A percentile compares a stretch with the other conserved stretches of the same genome.
phyloP scores from a whole-genome alignment of 73 alveolate genomes.

The Paramecium caudatum region DNA sequence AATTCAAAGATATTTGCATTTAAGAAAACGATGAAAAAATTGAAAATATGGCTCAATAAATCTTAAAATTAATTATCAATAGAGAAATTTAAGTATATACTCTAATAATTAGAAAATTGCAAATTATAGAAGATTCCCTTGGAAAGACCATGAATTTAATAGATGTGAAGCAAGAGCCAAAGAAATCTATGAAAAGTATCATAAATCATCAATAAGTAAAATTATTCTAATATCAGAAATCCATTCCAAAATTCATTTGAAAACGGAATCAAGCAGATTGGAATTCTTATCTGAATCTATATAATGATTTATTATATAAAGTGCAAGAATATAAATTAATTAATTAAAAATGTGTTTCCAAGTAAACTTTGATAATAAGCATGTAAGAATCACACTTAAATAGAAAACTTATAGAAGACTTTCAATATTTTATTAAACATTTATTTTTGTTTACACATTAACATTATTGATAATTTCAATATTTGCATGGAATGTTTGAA shows the following conservation, averaged over 20 bases:
- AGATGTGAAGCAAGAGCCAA: conserved; percentile 59
- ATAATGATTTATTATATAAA: too few species aligned
- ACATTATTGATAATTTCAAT: conserved; percentile 32
- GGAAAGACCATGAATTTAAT: conserved; percentile 50
- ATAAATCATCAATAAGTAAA: not conserved
- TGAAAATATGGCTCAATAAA: conserved; percentile 36
- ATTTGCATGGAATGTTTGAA: conserved; percentile 32
- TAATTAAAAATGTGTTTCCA: conserved; percentile 2
- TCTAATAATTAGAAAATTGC: conserved; percentile 14
- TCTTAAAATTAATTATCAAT: conserved; percentile 3
- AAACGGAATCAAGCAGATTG: conserved; percentile 20
- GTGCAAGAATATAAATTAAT: too few species aligned
- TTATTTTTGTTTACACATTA: conserved; percentile 23
- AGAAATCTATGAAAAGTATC: conserved; percentile 39
- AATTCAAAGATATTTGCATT: not conserved
- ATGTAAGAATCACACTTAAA: not conserved
- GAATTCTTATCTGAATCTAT: conserved; percentile 27
- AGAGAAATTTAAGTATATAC: conserved; percentile 39
- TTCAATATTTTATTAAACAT: conserved; percentile 35
- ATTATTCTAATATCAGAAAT: too few species aligned
- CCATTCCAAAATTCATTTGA: conserved; percentile 11
- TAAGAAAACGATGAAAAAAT: conserved; percentile 55
- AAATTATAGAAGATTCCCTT: conserved; percentile 61
- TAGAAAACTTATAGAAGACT: conserved; percentile 4
- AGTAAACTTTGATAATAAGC: conserved; percentile 4